Percentiles rank a stretch among this genome's conserved stretches.
Conservation (phyloP, 2,329 filamentous ascomycete genomes). For the Blastomyces parvus region DNA sequence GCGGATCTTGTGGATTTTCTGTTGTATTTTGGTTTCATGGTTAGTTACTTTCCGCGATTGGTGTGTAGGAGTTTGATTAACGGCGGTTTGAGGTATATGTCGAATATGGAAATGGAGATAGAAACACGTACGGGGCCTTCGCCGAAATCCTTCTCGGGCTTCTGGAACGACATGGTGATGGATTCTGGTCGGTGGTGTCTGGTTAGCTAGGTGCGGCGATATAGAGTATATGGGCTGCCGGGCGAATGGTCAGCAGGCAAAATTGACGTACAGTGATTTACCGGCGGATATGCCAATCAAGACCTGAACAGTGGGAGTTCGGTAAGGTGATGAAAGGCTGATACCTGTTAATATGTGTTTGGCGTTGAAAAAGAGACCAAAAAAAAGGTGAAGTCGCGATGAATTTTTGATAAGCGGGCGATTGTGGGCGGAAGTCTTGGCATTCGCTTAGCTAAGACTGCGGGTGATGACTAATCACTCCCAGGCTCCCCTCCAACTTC, state of each 20-base stretch:
- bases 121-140: constrained; percentile 63
- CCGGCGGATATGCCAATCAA: constrained; percentile 49
- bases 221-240: background rate
- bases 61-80: too few species aligned
- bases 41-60: too few species aligned
- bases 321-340: constrained; percentile 69
- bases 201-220: constrained; percentile 13
- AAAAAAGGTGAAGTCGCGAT: background rate
- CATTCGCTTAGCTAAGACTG: constrained; percentile 26
- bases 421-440: constrained; percentile 19
- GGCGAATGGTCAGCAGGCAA: background rate
- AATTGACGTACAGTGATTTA: constrained; percentile 3
- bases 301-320: constrained; percentile 67
- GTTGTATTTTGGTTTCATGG: constrained; percentile 12
- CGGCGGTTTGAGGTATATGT: too few species aligned
- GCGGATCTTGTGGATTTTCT: constrained; percentile 96
- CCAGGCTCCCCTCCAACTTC: background rate
- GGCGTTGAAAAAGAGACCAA: background rate
- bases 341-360: constrained; percentile 5
- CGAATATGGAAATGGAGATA: background rate
- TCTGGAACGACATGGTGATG: constrained; percentile 77
- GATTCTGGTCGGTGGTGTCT: constrained; percentile 20
- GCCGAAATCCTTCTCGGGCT: constrained; percentile 87
- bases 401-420: constrained; percentile 2
- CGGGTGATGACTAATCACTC: constrained; percentile 12